Percentiles rank a stretch among this genome's conserved stretches.
phyloP scores from a whole-genome alignment of 2,329 filamentous ascomycete species.

The Hymenoscyphus fraxineus region DNA sequence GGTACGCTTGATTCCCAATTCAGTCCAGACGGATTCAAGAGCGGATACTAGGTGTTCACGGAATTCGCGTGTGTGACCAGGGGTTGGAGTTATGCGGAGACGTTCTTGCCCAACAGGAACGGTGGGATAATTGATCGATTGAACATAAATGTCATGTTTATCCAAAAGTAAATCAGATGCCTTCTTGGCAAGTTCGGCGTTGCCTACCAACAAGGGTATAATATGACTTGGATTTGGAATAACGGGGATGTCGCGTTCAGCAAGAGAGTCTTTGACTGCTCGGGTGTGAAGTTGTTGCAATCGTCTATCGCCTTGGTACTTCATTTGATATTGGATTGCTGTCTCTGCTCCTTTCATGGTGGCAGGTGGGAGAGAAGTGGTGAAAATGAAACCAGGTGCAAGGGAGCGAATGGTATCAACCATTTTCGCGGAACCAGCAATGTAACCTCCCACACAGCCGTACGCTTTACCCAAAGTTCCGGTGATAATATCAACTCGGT shows the following conservation, averaged over 20 bases:
- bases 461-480: conserved; percentile 97
- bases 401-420: conserved; percentile 92
- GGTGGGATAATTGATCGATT: conserved; percentile 98
- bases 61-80: conserved; percentile 80
- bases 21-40: conserved; percentile 81
- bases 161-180: conserved; percentile 89
- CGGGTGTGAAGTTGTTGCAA: conserved; percentile 96
- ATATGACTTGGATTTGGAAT: conserved; percentile 98
- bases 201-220: conserved; percentile 87
- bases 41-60: conserved; percentile 82
- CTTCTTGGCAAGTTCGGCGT: conserved; percentile 85
- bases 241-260: conserved; percentile 81
- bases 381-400: conserved; percentile 98
- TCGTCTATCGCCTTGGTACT: conserved; percentile 77
- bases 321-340: conserved; percentile 91
- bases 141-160: conserved; percentile 92
- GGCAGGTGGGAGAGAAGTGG: conserved; percentile 89
- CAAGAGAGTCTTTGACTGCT: conserved; percentile 82
- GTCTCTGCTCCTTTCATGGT: conserved; percentile 92
- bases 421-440: conserved; percentile 80
- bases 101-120: conserved; percentile 97
- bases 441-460: conserved; percentile 96
- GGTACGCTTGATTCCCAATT: conserved; percentile 87
- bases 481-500: conserved; percentile 96
- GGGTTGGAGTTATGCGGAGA: conserved; percentile 91